Conservation (phyloP, 495 filamentous ascomycete species). For the Hyaloscypha bicolor region DNA sequence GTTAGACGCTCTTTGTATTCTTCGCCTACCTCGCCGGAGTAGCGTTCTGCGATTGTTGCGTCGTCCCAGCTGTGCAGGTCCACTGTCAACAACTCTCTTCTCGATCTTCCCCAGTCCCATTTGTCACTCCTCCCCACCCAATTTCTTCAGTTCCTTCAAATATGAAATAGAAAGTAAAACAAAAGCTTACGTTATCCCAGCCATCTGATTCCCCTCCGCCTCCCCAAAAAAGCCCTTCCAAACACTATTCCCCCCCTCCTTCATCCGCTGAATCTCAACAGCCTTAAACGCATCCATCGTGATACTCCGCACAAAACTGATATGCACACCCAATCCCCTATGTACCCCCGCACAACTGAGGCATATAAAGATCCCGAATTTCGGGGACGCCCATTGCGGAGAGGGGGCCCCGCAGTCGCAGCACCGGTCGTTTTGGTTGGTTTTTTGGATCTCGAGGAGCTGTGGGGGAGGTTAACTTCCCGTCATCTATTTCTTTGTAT, state of each 20-base stretch:
- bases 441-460: constrained; percentile 74
- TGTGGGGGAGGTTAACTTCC: not conserved
- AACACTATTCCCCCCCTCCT: constrained; percentile 79
- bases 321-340: constrained; percentile 93
- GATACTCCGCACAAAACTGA: constrained; percentile 94
- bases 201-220: constrained; percentile 64
- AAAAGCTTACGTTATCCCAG: constrained; percentile 41
- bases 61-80: constrained; percentile 63
- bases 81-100: not conserved
- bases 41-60: constrained; percentile 79
- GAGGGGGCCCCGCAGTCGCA: constrained; percentile 93
- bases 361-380: constrained; percentile 91
- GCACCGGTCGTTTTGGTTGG: constrained; percentile 81
- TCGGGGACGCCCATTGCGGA: constrained; percentile 86
- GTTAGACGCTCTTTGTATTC: constrained; percentile 93
- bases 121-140: not conserved
- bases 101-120: too few species aligned
- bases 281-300: constrained; percentile 98
- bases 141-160: not conserved
- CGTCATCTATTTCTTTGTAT: too few species aligned
- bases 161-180: not conserved
- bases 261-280: constrained; percentile 83
- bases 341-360: constrained; percentile 94
- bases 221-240: constrained; percentile 83
- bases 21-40: constrained; percentile 84